phyloP scores from a whole-genome alignment of 2,329 filamentous ascomycete genomes.

The Pseudogymnoascus sp. region DNA sequence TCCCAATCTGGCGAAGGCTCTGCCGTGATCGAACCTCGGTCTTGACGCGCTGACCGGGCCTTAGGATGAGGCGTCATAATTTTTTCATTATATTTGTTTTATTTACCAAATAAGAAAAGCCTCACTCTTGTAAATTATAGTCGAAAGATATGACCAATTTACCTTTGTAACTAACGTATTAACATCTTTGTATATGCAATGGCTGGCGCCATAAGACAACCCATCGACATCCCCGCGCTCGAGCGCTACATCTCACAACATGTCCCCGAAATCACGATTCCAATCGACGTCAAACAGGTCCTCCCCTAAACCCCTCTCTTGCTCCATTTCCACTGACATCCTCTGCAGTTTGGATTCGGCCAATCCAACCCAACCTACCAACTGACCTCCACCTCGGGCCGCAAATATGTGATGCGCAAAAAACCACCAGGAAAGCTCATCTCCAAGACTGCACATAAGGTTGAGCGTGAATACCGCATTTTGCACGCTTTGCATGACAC shows the following conservation, averaged over 20 bases:
- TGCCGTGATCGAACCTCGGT: no score
- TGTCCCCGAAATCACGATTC: constrained; percentile 77
- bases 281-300: constrained; percentile 86
- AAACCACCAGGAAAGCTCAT: constrained; percentile 86
- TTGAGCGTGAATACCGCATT: constrained; percentile 87
- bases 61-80: no score
- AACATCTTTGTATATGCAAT: constrained; percentile 36
- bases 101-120: no score
- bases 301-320: constrained; percentile 15
- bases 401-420: constrained; percentile 82
- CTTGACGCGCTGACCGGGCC: no score
- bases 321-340: background rate
- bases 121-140: no score
- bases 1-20: no score
- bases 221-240: constrained; percentile 74
- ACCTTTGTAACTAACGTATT: no score
- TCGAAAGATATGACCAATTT: no score
- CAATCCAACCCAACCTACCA: constrained; percentile 95
- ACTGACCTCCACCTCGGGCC: constrained; percentile 61
- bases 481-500: constrained; percentile 71
- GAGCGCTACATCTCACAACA: constrained; percentile 70
- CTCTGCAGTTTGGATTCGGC: constrained; percentile 75
- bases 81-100: no score
- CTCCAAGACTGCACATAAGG: constrained; percentile 84
- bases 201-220: constrained; percentile 85